phyloP scores from a whole-genome alignment of 345 rosid genomes.

The Eucalyptus erythrocorys region DNA sequence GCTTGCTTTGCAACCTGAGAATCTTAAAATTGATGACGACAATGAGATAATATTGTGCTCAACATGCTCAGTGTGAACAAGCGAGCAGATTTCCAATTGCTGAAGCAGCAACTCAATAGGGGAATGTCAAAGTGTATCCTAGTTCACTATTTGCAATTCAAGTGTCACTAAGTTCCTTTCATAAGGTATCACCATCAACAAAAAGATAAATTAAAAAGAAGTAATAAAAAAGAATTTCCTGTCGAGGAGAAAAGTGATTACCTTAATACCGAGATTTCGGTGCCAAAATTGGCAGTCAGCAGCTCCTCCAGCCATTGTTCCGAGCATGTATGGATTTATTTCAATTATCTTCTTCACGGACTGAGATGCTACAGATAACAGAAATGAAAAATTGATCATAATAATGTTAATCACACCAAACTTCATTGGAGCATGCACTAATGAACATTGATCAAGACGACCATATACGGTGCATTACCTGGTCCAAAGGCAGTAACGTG shows the following conservation, averaged over 20 bases:
- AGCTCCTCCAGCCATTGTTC: slow-evolving; percentile 98
- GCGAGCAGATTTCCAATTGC: not conserved
- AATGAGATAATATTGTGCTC: not conserved
- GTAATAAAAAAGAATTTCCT: not conserved
- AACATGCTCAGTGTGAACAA: not conserved
- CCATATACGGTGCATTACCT: not conserved
- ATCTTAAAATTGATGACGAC: not conserved
- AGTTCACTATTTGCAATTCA: not conserved
- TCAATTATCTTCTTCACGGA: slow-evolving; percentile 93
- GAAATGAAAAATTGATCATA: not conserved
- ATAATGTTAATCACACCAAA: not conserved
- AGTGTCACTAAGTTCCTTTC: not conserved
- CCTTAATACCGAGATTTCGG: slow-evolving; percentile 91
- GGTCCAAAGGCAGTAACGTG: not conserved
- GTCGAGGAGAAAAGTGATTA: not conserved
- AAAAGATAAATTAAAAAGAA: not conserved
- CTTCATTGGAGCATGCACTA: not conserved
- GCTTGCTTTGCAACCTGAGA: not conserved
- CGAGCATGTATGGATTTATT: slow-evolving; percentile 94
- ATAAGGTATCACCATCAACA: not conserved
- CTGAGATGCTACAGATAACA: slow-evolving; percentile 50
- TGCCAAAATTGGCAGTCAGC: slow-evolving; percentile 99
- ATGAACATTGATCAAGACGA: not conserved
- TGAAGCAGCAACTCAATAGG: not conserved
- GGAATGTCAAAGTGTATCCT: not conserved